Percentiles rank a stretch among this genome's conserved stretches.
These are phyloP conservation scores for Pugionium cornutum DNA, from an alignment of 345 rosid genomes.

Conservation along the genomic window DNA sequence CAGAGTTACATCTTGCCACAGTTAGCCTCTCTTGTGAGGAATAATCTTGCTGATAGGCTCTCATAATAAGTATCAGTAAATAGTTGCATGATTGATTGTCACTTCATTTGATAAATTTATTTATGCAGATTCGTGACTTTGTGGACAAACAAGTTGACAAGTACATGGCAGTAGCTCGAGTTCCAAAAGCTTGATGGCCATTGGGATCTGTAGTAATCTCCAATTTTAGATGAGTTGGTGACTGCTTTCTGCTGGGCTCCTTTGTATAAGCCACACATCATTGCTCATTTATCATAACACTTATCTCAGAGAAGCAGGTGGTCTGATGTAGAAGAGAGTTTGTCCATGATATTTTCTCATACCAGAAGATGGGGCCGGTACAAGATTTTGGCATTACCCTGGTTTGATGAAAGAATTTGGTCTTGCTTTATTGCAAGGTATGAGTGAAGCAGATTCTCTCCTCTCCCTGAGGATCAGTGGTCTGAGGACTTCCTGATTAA, in stretches of 20 bases:
- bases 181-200: constrained; percentile 59
- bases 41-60: constrained; percentile 2
- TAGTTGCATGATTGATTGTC: constrained; percentile 19
- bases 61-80: constrained; percentile 3
- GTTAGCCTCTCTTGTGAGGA: constrained; percentile 4
- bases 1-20: constrained; percentile 4
- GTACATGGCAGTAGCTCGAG: constrained; percentile 61
- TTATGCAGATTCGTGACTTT: constrained; percentile 91
- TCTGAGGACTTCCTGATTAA: constrained; percentile 38
- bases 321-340: constrained; percentile 10
- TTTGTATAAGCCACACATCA: constrained; percentile 33
- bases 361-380: constrained; percentile 15
- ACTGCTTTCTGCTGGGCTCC: constrained; percentile 29
- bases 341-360: constrained; percentile 20
- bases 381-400: constrained; percentile 22
- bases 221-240: constrained; percentile 37
- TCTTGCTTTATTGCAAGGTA: constrained; percentile 35
- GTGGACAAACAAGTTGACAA: constrained; percentile 96
- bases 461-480: constrained; percentile 25
- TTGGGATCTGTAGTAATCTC: constrained; percentile 35
- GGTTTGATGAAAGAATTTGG: constrained; percentile 20
- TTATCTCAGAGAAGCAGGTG: constrained; percentile 33
- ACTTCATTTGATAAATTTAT: constrained; percentile 18
- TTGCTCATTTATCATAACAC: constrained; percentile 33
- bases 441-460: constrained; percentile 39